Percentiles rank a stretch among this genome's conserved stretches.
These are phyloP conservation scores for Houttuynia cordata DNA, from an alignment of 164 flowering plant genomes.

Conservation along the genomic window DNA sequence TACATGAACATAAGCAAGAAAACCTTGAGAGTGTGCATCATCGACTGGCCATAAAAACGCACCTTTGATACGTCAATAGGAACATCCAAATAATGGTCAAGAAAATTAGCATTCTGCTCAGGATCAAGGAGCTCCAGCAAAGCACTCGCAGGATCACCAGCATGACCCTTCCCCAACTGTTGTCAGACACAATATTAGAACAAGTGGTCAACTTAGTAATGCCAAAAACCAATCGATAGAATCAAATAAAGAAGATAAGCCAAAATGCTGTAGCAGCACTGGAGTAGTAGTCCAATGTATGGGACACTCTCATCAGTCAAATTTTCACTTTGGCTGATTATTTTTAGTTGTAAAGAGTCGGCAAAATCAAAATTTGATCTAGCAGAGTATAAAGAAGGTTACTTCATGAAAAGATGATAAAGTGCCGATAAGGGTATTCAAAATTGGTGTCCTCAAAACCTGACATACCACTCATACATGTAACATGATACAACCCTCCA, in stretches of 20 bases:
- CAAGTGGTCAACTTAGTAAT: background rate
- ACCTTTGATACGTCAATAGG: slow-evolving; percentile 96
- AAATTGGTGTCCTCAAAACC: too few species aligned
- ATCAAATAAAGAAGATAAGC: background rate
- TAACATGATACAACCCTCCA: too few species aligned
- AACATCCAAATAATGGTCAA: slow-evolving; percentile 97
- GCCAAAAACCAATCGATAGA: background rate
- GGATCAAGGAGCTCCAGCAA: slow-evolving; percentile 98
- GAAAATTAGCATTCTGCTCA: slow-evolving; percentile 93
- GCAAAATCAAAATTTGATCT: too few species aligned
- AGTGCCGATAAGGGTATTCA: too few species aligned
- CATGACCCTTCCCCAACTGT: slow-evolving; percentile 96
- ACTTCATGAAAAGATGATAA: too few species aligned
- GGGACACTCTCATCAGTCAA: too few species aligned
- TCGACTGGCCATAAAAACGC: slow-evolving; percentile 4
- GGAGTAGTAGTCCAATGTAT: too few species aligned
- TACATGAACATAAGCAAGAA: background rate
- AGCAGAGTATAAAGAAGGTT: too few species aligned
- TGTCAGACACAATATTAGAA: slow-evolving; percentile 4
- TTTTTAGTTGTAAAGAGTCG: too few species aligned
- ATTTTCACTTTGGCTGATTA: too few species aligned
- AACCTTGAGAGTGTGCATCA: background rate
- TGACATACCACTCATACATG: too few species aligned
- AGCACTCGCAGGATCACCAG: slow-evolving; percentile 99
- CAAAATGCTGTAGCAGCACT: background rate